A percentile compares a stretch with the other conserved stretches of the same genome.
Evolutionary conservation across 2,329 filamentous ascomycete genomes (phyloP).

Genomic region (Colletotrichum somersetense): DNA sequence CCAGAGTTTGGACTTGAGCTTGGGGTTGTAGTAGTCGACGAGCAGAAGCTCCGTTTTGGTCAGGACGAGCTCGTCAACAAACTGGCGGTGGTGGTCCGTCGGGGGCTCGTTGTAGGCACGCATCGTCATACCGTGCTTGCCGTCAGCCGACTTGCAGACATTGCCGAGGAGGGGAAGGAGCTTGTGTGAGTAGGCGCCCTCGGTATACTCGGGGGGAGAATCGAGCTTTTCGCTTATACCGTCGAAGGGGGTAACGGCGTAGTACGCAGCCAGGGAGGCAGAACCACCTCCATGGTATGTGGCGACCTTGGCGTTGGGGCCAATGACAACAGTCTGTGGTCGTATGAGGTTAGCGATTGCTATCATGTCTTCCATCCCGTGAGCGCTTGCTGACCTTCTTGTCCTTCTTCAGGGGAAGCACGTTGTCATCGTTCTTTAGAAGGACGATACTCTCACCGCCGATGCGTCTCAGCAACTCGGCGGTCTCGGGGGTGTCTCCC

Average conservation of each 20-base stretch:
- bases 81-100: constrained; percentile 57
- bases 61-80: constrained; percentile 64
- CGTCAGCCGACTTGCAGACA: constrained; percentile 63
- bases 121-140: constrained; percentile 71
- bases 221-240: constrained; percentile 71
- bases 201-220: constrained; percentile 62
- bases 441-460: constrained; percentile 79
- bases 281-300: constrained; percentile 75
- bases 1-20: constrained; percentile 65
- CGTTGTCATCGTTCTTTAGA: constrained; percentile 76
- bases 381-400: constrained; percentile 59
- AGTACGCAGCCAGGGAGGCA: constrained; percentile 71
- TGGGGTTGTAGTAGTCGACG: constrained; percentile 65
- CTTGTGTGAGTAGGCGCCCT: constrained; percentile 75
- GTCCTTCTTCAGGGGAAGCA: constrained; percentile 73
- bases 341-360: constrained; percentile 14
- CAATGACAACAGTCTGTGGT: constrained; percentile 64
- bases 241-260: constrained; percentile 78
- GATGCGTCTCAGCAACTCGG: constrained; percentile 72
- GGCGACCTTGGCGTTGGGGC: constrained; percentile 68
- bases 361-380: neutral
- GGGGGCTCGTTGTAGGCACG: constrained; percentile 72
- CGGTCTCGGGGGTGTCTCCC: constrained; percentile 71
- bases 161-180: constrained; percentile 70
- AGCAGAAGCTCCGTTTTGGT: constrained; percentile 63